Evolutionary conservation across 169 alveolate genomes (phyloP).

Genomic region (Theileria equi): DNA sequence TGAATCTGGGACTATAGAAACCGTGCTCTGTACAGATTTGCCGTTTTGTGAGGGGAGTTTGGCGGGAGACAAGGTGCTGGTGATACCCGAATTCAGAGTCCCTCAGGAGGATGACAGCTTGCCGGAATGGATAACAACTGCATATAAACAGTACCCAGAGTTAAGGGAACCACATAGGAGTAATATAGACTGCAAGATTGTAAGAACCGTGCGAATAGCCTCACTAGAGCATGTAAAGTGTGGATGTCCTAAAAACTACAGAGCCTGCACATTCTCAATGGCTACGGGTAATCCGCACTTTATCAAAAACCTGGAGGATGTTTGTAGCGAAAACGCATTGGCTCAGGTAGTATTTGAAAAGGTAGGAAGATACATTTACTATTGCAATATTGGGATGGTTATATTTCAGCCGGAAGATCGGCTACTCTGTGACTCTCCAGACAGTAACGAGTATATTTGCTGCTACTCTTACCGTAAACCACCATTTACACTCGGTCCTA

Average conservation of each 20-base stretch:
- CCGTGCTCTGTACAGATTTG: constrained; percentile 42
- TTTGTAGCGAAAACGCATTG: constrained; percentile 24
- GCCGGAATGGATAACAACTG: constrained; percentile 21
- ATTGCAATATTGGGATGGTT: constrained; percentile 58
- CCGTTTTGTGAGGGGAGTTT: constrained; percentile 27
- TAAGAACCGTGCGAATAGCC: constrained; percentile 11
- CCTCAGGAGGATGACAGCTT: background rate
- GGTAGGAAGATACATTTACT: constrained; percentile 24
- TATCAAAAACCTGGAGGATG: constrained; percentile 23
- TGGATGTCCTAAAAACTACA: constrained; percentile 44
- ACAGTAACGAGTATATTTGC: constrained; percentile 52
- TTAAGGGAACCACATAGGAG: background rate
- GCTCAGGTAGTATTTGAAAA: constrained; percentile 43
- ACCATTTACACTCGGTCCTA: background rate
- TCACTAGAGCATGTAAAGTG: constrained; percentile 28
- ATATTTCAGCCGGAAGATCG: constrained; percentile 8
- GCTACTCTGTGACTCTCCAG: constrained; percentile 38
- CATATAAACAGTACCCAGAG: constrained; percentile 41
- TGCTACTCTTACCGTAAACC: constrained; percentile 5
- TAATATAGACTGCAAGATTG: constrained; percentile 21
- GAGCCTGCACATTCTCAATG: constrained; percentile 32
- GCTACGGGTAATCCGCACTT: constrained; percentile 16
- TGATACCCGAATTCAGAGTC: background rate
- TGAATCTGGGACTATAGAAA: constrained; percentile 33
- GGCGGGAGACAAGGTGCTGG: background rate